Base-by-base conservation (phyloP, 2,329 filamentous ascomycete genomes). In the Aspergillus nomiae region DNA sequence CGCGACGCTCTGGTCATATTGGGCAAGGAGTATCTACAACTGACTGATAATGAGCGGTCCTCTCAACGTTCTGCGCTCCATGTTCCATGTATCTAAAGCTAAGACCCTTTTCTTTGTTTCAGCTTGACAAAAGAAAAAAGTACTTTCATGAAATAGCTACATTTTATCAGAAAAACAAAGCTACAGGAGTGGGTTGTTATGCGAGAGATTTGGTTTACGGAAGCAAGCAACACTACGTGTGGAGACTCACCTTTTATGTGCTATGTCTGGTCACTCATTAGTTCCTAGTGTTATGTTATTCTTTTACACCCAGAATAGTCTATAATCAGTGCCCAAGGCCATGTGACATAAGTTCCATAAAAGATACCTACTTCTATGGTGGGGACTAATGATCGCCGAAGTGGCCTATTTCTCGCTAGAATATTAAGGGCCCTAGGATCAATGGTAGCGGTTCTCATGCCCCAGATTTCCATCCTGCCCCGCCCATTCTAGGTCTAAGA, bases 131-230 rank as follows among this genome's bases (percentile, higher is more conserved):
- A 58, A 24, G 14, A 38, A 51, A 38, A 32, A 41, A 62, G 61
- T 30, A 66, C 67, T 71, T 66, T 58, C 63, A 62, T 64, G 57
- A 67, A 65, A 60, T 68, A 64, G 54, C 61, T 62, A 60, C 63
- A 69, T 69, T 55, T 67, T 67, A 67, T 54, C 57, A 51, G 64
- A 65, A 50, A 54, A 61, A 48, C 60, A 50, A 58, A 65, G 45
- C 62, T 67, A 68, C 62, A 51, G 61, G 62, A 62, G 55, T 67
- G 45, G 54, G 54, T 63, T 61, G 59, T 64, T 64, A 64, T 69
- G 65, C 54, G 50, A 48, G 61, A 63, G 55, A 53, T 58, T 72
- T 71, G 66, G 61, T 62, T 64, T 68, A 63, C 58, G 45, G 59
- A 63, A 64, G 61, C 46, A 30, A 54, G 46, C 32, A n/a, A 36